Evolutionary conservation across 352 stramenopile genomes (phyloP), one percentile per base, ranked within the genome.

Genomic region (Labyrinthula sp.): DNA sequence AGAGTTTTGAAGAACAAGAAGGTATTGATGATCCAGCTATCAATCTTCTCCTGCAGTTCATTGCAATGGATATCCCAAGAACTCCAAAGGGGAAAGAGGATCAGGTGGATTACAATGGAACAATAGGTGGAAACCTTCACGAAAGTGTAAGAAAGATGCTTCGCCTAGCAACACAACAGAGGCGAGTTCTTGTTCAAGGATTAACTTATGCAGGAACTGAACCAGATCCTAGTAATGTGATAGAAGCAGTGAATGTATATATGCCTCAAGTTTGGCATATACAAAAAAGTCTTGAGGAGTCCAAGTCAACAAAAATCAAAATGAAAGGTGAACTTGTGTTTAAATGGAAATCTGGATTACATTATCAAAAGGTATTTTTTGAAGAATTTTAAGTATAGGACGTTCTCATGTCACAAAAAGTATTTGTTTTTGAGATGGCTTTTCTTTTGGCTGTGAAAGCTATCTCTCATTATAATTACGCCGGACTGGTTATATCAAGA

Each of bases 341-440:
- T 28, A 45, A 31, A 3, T 52, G 43, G 43, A 50, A 31, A 5
- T 47, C 43, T 25, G 43, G 40, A n/a, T 29, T 52, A 8, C 9
- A n/a, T 52, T 3, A 52, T 45, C 25, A 50, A 50, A 15, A 9
- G 15, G 17, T 17, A 35, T n/a, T 35, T 36, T 2, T 3, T 15
- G 1, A 40, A 47, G 40, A 35, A 52, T 18, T 52, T 25, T 35
- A 52, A 52, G 43, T 52, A 35, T 35, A n/a, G n/a, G n/a, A n/a
- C n/a, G n/a, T n/a, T n/a, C n/a, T n/a, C n/a, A n/a, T n/a, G n/a
- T n/a, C n/a, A n/a, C n/a, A n/a, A n/a, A 18, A 50, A 4, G 43
- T 52, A 5, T 35, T 52, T n/a, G 43, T 52, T 20, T 52, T 45
- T 17, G 43, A 52, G 26, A 21, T 52, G 20, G 40, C 31, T 22